Evolutionary conservation across 495 filamentous ascomycete genomes (phyloP).

Genomic region (Cryomyces minteri): DNA sequence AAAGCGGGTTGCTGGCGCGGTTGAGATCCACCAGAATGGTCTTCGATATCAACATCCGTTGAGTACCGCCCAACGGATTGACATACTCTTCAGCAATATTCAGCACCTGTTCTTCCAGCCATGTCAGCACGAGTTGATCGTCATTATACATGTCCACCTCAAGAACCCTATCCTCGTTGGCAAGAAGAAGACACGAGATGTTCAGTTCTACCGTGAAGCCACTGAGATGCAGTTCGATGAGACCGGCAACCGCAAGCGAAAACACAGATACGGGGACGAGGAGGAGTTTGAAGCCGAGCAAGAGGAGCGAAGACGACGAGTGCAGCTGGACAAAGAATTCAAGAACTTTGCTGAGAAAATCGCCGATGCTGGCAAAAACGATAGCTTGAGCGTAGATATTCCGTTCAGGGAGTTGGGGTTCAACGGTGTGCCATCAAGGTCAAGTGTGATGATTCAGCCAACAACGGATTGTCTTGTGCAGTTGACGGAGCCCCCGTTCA

Average conservation of each 20-base stretch:
- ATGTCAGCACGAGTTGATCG: conserved; percentile 85
- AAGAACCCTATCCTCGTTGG: conserved; percentile 97
- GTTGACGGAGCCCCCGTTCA: conserved; percentile 90
- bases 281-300: conserved; percentile 98
- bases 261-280: conserved; percentile 96
- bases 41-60: conserved; percentile 86
- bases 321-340: conserved; percentile 86
- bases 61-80: conserved; percentile 62
- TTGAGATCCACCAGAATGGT: conserved; percentile 98
- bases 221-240: conserved; percentile 99
- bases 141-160: conserved; percentile 93
- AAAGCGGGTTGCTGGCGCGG: conserved; percentile 83
- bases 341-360: conserved; percentile 97
- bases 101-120: conserved; percentile 99
- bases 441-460: conserved; percentile 85
- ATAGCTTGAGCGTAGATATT: conserved; percentile 71
- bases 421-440: conserved; percentile 86
- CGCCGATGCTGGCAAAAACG: conserved; percentile 71
- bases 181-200: conserved; percentile 96
- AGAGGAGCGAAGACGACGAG: conserved; percentile 78
- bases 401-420: conserved; percentile 95
- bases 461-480: conserved; percentile 98
- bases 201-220: conserved; percentile 96
- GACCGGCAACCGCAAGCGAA: conserved; percentile 92
- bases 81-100: conserved; percentile 95